Evolutionary conservation across 345 rosid species (phyloP).

Genomic region (Eucalyptus marginata): DNA sequence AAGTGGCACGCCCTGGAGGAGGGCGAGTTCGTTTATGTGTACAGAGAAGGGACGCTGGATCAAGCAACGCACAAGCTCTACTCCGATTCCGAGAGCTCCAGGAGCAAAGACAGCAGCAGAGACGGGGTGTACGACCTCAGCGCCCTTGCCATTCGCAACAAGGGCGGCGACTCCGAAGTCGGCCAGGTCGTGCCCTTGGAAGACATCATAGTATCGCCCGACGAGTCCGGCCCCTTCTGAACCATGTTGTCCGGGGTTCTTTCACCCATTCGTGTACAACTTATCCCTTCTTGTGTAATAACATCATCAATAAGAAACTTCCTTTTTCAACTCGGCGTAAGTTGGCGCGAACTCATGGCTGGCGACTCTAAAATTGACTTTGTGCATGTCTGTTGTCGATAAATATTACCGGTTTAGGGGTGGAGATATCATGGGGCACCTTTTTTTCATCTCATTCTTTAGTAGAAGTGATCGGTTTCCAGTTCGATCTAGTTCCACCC

Average conservation of each 20-base stretch:
- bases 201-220: constrained; percentile 4
- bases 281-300: background rate
- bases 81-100: background rate
- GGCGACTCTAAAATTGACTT: background rate
- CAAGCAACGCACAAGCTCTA: background rate
- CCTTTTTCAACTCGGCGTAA: background rate
- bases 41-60: constrained; percentile 36
- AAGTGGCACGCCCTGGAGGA: constrained; percentile 37
- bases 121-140: background rate
- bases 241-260: background rate
- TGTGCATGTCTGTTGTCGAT: fast-evolving
- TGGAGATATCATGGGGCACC: background rate
- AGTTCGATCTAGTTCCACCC: fast-evolving
- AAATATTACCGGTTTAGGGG: fast-evolving
- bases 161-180: background rate
- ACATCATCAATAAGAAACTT: background rate
- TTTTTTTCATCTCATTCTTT: background rate
- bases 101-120: background rate
- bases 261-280: background rate
- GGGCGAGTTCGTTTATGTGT: constrained; percentile 23
- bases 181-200: constrained; percentile 8
- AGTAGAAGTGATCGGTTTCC: fast-evolving
- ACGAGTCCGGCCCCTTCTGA: background rate
- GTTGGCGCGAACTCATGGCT: background rate
- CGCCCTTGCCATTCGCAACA: background rate